Conservation (phyloP, 208 protist genomes). For the Wallacemonas rigidus region DNA sequence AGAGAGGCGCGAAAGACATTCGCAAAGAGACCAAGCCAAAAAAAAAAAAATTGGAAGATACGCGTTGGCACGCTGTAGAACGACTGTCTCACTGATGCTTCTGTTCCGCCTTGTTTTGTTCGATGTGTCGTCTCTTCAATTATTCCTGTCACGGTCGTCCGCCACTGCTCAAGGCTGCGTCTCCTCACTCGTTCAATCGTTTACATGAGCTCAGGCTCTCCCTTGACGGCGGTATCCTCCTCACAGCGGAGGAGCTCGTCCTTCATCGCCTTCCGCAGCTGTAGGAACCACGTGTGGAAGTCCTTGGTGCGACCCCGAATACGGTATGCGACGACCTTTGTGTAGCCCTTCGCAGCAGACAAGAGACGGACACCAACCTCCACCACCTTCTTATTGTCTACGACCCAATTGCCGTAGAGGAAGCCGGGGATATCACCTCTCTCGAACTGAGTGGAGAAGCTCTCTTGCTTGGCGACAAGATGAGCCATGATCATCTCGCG, state of each 20-base stretch:
- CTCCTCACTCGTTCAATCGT: not conserved
- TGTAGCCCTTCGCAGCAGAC: slow-evolving; percentile 70
- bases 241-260: slow-evolving; percentile 81
- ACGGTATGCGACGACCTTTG: slow-evolving; percentile 82
- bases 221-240: slow-evolving; percentile 85
- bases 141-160: no score
- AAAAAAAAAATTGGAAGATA: no score
- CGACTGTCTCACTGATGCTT: no score
- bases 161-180: not conserved
- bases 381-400: slow-evolving; percentile 57
- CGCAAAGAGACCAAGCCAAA: no score
- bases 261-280: slow-evolving; percentile 71
- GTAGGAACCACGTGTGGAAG: slow-evolving; percentile 84
- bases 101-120: no score
- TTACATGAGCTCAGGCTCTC: slow-evolving; percentile 83
- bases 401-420: slow-evolving; percentile 67
- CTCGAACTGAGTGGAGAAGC: slow-evolving; percentile 67
- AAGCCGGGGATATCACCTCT: slow-evolving; percentile 59
- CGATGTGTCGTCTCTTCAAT: no score
- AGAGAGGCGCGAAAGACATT: no score
- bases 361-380: slow-evolving; percentile 75
- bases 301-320: slow-evolving; percentile 81
- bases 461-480: slow-evolving; percentile 53
- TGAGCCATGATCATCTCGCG: slow-evolving; percentile 73
- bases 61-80: no score